Base-by-base conservation (phyloP, 208 protist species). In the Leishmania gerbilli region DNA sequence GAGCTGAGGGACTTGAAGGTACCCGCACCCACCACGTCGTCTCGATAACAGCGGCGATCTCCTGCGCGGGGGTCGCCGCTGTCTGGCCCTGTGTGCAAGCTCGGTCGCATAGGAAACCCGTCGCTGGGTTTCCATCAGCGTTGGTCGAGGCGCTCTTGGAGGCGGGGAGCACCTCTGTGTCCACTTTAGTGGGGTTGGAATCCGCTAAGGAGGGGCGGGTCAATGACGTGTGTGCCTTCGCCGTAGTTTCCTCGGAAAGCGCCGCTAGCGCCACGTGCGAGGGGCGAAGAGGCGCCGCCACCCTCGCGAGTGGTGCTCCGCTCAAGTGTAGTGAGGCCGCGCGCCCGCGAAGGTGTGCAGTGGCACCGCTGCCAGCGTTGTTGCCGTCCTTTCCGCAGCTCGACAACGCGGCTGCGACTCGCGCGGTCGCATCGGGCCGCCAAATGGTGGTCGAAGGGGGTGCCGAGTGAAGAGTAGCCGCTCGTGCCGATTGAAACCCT, bases 11-110 rank as follows among this genome's bases (percentile, higher is more conserved):
- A n/a, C 37, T 64, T n/a, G 74, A 67, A 31, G 74, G 74, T 2
- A 78, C 74, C 55, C 55, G 74, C 21, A 78, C 42, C 55, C 74
- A 6, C 47, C 47, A 78, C 37, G 9, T 27, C 27, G 58, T 71
- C 40, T 19, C 58, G 45, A 31, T 40, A n/a, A 27, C 67, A 27
- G 19, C 40, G 31, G 37, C 40, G 67, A 49, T 71, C 40, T 19
- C 40, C 40, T 71, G 15, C 40, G 34, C n/a, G 3, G 40, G 40
- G 15, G n/a, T 15, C 67, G 27, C 21, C 24, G 67, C 40, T 42
- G n/a, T 5, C 34, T n/a, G 19, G 1, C 67, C 67, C 40, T 49
- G 67, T 71, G 67, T 27, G 24, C 19, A 8, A 40, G 40, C 40
- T 8, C 11, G 67, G 40, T 47, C 19, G 21, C 40, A 47, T 40